Evolutionary conservation across 495 filamentous ascomycete genomes (phyloP).

Genomic region (Stereocaulon alpinum): DNA sequence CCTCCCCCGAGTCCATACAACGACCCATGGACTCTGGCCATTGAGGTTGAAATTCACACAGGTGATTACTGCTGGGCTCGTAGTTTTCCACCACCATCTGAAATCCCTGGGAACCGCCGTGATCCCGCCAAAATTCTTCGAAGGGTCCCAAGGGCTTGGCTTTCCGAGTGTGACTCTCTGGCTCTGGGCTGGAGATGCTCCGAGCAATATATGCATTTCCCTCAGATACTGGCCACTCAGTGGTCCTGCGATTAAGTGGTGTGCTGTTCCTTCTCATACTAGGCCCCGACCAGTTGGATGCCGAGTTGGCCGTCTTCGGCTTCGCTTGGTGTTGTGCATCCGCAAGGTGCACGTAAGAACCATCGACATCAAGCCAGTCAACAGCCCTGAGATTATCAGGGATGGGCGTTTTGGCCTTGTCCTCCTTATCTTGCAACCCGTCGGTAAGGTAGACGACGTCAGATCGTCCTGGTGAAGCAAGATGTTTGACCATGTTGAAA

Average conservation of each 20-base stretch:
- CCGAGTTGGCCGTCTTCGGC: neutral
- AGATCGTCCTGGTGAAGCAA: constrained; percentile 8
- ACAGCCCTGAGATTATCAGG: constrained; percentile 1
- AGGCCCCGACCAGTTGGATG: neutral
- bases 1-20: too few species aligned
- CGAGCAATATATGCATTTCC: neutral
- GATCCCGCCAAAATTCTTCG: constrained; percentile 2
- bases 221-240: neutral
- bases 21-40: neutral
- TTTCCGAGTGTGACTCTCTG: neutral
- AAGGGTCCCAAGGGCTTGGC: neutral
- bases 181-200: neutral
- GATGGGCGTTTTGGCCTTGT: neutral
- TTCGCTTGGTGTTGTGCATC: neutral
- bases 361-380: constrained; percentile 10
- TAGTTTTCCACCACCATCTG: neutral
- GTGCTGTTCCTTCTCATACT: neutral
- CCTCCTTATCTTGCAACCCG: neutral
- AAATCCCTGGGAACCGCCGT: neutral
- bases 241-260: neutral
- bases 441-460: constrained; percentile 6
- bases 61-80: neutral
- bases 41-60: neutral
- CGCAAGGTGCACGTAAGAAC: constrained; percentile 5
- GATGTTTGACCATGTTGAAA: constrained; percentile 4